A percentile compares a stretch with the other conserved stretches of the same genome.
Conservation (phyloP, 257 asterid genomes). For the Fraxinus excelsior region DNA sequence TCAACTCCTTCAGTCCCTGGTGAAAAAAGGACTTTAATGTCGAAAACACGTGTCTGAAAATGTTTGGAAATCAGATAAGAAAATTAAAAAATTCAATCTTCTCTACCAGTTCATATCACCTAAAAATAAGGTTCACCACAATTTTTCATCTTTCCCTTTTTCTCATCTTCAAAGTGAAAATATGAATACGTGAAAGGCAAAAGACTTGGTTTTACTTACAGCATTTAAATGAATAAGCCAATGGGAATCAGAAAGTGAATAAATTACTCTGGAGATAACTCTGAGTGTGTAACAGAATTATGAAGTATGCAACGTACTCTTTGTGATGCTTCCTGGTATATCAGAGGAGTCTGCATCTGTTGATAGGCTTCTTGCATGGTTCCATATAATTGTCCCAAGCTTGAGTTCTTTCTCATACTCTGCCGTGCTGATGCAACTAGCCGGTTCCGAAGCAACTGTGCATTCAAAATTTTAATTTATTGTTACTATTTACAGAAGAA, state of each 20-base stretch:
- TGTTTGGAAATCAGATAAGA: not conserved
- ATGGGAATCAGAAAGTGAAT: not conserved
- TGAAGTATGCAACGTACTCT: conserved; percentile 42
- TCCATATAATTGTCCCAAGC: conserved; percentile 78
- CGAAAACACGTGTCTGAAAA: not conserved
- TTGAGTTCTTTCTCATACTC: conserved; percentile 67
- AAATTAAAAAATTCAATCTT: no score
- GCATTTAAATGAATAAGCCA: not conserved
- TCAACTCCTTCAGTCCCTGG: conserved; percentile 89
- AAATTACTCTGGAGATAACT: not conserved
- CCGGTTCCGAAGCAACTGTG: conserved; percentile 74
- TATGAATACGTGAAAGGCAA: not conserved
- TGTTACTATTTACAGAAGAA: not conserved
- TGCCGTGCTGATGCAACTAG: conserved; percentile 68
- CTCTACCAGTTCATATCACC: not conserved
- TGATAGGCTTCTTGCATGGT: conserved; percentile 89
- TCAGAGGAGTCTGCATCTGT: conserved; percentile 85
- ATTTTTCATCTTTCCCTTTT: not conserved
- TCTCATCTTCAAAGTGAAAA: not conserved
- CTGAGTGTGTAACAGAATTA: not conserved
- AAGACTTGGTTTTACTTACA: not conserved
- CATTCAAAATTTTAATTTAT: conserved; percentile 1
- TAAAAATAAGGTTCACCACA: not conserved
- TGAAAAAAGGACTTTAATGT: not conserved
- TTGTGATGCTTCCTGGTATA: conserved; percentile 66